Percentiles rank a stretch among this genome's conserved stretches.
Conservation (phyloP, 2,329 filamentous ascomycete genomes). For the Coccinonectria pachysandricola region DNA sequence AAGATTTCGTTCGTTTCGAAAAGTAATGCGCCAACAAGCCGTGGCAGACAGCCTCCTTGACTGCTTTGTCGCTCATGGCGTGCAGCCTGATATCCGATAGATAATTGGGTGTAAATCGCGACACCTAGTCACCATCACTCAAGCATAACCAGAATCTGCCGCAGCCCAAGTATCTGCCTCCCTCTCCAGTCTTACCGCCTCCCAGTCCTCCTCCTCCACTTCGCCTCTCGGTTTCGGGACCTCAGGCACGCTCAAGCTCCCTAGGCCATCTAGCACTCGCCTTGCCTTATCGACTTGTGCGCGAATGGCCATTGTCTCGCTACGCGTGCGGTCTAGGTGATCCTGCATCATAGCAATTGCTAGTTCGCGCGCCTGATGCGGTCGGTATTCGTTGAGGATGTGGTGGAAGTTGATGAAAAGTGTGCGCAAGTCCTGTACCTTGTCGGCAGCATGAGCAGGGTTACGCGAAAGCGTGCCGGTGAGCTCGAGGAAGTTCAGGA, state of each 20-base stretch:
- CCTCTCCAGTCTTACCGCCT: conserved; percentile 11
- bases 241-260: conserved; percentile 32
- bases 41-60: no score
- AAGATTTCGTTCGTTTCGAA: no score
- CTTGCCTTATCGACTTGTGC: conserved; percentile 63
- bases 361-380: conserved; percentile 83
- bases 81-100: no score
- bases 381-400: conserved; percentile 86
- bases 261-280: conserved; percentile 60
- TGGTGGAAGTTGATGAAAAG: conserved; percentile 88
- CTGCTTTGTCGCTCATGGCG: no score
- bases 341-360: conserved; percentile 82
- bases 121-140: no score
- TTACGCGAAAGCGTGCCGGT: conserved; percentile 38
- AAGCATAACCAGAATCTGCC: no score
- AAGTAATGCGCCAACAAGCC: no score
- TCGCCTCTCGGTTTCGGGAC: conserved; percentile 9
- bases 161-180: conserved; percentile 32
- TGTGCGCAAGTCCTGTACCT: conserved; percentile 68
- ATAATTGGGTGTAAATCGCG: no score
- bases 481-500: conserved; percentile 84
- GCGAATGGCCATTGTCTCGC: conserved; percentile 61
- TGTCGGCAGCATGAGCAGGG: conserved; percentile 47
- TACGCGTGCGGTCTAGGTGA: conserved; percentile 60
- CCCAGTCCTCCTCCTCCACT: conserved; percentile 11